Base-by-base conservation (phyloP, 352 stramenopile species). In the Pythium myriotylum region DNA sequence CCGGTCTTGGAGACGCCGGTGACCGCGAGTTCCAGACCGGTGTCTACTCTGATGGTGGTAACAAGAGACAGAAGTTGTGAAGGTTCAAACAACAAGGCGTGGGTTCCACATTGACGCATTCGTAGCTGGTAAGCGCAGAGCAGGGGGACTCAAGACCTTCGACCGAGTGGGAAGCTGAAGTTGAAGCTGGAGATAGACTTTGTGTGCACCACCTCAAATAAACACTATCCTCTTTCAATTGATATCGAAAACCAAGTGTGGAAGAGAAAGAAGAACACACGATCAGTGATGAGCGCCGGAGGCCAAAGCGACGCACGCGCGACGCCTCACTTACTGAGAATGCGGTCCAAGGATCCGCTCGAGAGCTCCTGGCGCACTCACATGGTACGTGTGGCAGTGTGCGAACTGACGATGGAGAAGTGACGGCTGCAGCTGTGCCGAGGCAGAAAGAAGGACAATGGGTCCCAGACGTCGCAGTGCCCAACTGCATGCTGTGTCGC, bases 361-460 rank as follows among this genome's bases (percentile, higher is more conserved):
- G 81, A 95, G 53, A 94, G 84, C 74, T 91, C 83, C 27, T 95
- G 86, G 86, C 83, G 83, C 41, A 83, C 76, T 65, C 84, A 95
- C 68, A 94, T 95, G 86, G 83, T 92, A 55, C 45, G 49, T 10
- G 20, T 19, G 16, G n/a, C 19, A 19, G 32, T 10, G 22, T 54
- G 23, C 12, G 22, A 1, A 7, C 1, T 40, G 23, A 8, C n/a
- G 45, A 10, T 14, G 32, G 19, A 22, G 17, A 42, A 41, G 27
- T 14, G 23, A 53, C 46, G 23, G 14, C 10, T 13, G 43, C 35
- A 14, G 20, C 17, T 48, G 40, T 19, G 20, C 3, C 12, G 12
- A 20, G 47, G 45, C 56, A 94, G 85, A 84, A 78, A 61, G 84
- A 94, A 53, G 84, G 86, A 0, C 83, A 93, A 46, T 96, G 88